Evolutionary conservation across 495 filamentous ascomycete species (phyloP).

Genomic region (Hyaloscypha bicolor): DNA sequence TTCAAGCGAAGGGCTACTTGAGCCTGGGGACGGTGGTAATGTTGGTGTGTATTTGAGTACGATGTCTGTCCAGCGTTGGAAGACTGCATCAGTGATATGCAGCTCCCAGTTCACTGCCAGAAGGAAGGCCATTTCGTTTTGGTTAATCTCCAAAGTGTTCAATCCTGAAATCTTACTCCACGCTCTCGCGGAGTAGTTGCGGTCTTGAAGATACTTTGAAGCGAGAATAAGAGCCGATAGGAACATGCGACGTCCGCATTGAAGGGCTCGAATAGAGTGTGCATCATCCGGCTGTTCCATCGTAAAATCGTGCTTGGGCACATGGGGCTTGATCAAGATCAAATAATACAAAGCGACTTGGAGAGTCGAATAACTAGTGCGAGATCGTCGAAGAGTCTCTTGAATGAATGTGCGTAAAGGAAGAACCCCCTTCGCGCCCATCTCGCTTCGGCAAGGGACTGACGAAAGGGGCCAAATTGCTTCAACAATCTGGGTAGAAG

Average conservation of each 20-base stretch:
- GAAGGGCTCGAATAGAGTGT: slow-evolving; percentile 75
- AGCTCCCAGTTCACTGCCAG: slow-evolving; percentile 90
- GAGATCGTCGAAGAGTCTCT: slow-evolving; percentile 90
- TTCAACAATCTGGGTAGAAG: slow-evolving; percentile 95
- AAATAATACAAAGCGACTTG: slow-evolving; percentile 97
- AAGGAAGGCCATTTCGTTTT: slow-evolving; percentile 93
- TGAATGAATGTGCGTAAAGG: slow-evolving; percentile 95
- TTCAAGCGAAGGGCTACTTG: slow-evolving; percentile 38
- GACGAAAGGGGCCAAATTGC: slow-evolving; percentile 90
- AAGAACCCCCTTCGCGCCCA: slow-evolving; percentile 69
- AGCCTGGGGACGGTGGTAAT: slow-evolving; percentile 60
- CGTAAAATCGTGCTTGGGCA: slow-evolving; percentile 80
- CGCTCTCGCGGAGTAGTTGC: slow-evolving; percentile 93
- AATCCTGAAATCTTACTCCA: slow-evolving; percentile 99
- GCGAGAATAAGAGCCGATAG: slow-evolving; percentile 89
- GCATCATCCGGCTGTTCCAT: slow-evolving; percentile 82
- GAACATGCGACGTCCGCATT: slow-evolving; percentile 98
- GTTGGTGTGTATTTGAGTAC: slow-evolving; percentile 81
- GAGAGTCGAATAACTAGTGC: slow-evolving; percentile 95
- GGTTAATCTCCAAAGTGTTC: slow-evolving; percentile 88
- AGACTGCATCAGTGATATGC: slow-evolving; percentile 85
- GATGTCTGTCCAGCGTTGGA: slow-evolving; percentile 91
- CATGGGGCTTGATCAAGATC: slow-evolving; percentile 88
- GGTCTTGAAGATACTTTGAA: slow-evolving; percentile 97
- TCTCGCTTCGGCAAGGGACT: slow-evolving; percentile 57